Evolutionary conservation across 2,329 filamentous ascomycete species (phyloP).

Genomic region (Microdochium nivale): DNA sequence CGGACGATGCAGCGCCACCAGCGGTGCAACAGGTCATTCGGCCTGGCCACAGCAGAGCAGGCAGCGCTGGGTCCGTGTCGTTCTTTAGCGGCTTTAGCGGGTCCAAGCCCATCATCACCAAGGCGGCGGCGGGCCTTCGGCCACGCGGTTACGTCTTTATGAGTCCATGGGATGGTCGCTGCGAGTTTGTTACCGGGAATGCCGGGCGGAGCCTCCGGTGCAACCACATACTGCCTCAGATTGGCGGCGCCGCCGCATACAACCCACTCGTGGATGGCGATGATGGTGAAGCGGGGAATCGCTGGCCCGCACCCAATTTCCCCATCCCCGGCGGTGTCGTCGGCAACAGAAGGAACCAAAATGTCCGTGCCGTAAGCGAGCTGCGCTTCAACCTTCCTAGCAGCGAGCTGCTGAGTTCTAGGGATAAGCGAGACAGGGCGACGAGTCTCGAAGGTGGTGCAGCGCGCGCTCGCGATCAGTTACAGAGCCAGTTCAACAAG

Average conservation of each 20-base stretch:
- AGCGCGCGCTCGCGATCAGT: constrained; percentile 22
- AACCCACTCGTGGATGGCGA: constrained; percentile 34
- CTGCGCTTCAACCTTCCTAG: constrained; percentile 82
- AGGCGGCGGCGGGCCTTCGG: constrained; percentile 37
- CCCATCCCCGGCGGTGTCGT: constrained; percentile 21
- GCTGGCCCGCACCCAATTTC: constrained; percentile 15
- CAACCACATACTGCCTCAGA: constrained; percentile 56
- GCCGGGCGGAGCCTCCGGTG: constrained; percentile 69
- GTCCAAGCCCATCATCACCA: constrained; percentile 24
- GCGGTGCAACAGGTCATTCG: constrained; percentile 7
- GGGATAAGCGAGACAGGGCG: constrained; percentile 10
- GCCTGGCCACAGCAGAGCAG: constrained; percentile 17
- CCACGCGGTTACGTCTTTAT: constrained; percentile 66
- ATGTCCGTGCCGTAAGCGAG: constrained; percentile 56
- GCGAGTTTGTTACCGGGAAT: constrained; percentile 74
- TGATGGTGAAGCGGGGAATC: constrained; percentile 18
- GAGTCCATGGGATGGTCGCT: constrained; percentile 81
- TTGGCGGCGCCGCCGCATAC: constrained; percentile 20
- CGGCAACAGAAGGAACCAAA: constrained; percentile 20
- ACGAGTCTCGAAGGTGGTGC: constrained; percentile 25
- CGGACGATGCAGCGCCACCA: constrained; percentile 16
- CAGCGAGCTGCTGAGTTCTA: constrained; percentile 33
- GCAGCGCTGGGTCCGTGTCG: constrained; percentile 25
- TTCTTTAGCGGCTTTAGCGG: constrained; percentile 18
- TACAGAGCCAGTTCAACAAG: constrained; percentile 23